Base-by-base conservation (phyloP, 805 yeast species). In the Sugiyamaella lignohabitans region DNA sequence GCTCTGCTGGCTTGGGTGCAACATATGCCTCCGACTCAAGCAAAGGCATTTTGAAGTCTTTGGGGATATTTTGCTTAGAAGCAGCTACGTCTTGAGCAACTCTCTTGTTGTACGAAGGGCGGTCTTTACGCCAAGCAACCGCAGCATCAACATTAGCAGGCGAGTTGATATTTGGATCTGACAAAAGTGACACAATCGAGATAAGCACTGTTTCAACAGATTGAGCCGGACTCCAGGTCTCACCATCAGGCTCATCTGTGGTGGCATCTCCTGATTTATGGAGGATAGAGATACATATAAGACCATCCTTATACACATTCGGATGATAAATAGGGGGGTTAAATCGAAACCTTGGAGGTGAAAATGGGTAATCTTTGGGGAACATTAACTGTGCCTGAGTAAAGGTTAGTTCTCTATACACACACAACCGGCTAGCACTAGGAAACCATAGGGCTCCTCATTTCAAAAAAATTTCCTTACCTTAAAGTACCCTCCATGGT, bases 141-240 rank as follows among this genome's bases (percentile, higher is more conserved):
- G 95, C 85, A 16, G 98, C 98, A 65, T 91, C 98, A 43, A 91
- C 89, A 65, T 91, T 91, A 4, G 98, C 98, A 4, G 98, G 97
- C 1, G 96, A 86, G 51, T 80, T 78, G 49, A 86, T 82, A 68
- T 91, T 91, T 45, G 98, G 98, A 64, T 91, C 97, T 60, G 88
- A 95, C 58, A 91, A 74, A 44, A 91, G 74, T 5, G 96, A 87
- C 17, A 91, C 84, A 54, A 91, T 89, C 29, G 95, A 85, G 46
- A 91, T 84, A 59, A 91, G 75, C 6, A 91, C 96, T 27, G 85
- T 73, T 67, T 91, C 97, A 6, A 87, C 97, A 20, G 93, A 83
- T 69, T 89, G 96, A 2, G 66, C 69, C 4, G 70, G 70, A 50
- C 60, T 56, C 97, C 97, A 88, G 17, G 95, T 88, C 68, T 89